These are phyloP conservation scores for Syzygium aromaticum DNA, from an alignment of 345 rosid genomes.

Conservation along the genomic window DNA sequence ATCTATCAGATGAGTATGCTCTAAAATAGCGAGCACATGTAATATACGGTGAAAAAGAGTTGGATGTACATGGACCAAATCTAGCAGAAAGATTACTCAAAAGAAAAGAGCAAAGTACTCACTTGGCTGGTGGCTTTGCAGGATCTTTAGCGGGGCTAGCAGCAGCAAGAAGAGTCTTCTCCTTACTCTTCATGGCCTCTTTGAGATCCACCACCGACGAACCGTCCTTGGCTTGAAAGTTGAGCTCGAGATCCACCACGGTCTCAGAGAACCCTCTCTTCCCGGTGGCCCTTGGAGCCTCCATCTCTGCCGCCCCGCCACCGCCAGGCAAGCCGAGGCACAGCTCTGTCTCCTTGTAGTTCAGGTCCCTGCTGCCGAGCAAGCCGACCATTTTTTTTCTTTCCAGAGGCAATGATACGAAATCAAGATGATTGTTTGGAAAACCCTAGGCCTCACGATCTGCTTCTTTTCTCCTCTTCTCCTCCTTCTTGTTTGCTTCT, in stretches of 20 bases:
- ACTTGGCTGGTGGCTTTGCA: constrained; percentile 73
- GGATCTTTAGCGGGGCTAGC: constrained; percentile 32
- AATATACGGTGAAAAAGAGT: background rate
- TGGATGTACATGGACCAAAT: background rate
- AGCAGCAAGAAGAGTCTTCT: constrained; percentile 17
- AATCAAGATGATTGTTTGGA: background rate
- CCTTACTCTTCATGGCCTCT: constrained; percentile 15
- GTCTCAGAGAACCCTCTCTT: constrained; percentile 78
- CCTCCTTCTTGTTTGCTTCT: background rate
- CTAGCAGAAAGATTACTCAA: background rate
- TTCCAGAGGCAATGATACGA: background rate
- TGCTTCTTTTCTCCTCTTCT: background rate
- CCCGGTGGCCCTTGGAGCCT: constrained; percentile 27
- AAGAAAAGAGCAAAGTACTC: constrained; percentile 1
- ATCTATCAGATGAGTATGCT: background rate
- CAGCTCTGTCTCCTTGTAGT: constrained; percentile 60
- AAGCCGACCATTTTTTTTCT: constrained; percentile 20
- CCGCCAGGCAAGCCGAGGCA: constrained; percentile 64
- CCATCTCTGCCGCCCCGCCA: constrained; percentile 15
- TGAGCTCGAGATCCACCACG: constrained; percentile 58
- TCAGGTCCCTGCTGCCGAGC: constrained; percentile 21
- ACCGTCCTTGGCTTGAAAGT: constrained; percentile 33
- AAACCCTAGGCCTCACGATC: background rate
- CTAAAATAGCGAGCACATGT: background rate
- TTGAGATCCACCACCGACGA: constrained; percentile 27